A percentile compares a stretch with the other conserved stretches of the same genome.
phyloP scores from a whole-genome alignment of 495 filamentous ascomycete species.

The Viridothelium virens region DNA sequence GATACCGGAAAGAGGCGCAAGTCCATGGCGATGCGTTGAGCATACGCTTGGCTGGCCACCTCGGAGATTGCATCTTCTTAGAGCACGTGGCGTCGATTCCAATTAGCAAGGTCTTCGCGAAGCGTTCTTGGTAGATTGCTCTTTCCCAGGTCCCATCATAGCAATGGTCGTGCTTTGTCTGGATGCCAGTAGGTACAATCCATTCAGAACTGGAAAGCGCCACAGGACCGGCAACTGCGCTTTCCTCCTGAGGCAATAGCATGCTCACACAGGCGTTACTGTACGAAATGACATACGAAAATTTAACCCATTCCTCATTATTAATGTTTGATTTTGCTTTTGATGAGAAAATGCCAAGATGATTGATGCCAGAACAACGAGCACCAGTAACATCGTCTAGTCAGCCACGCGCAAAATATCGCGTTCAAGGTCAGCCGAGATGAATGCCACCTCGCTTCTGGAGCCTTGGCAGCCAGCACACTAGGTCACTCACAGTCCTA shows the following conservation, averaged over 20 bases:
- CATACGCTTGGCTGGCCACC: not conserved
- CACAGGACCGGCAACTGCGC: not conserved
- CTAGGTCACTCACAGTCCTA: too few species aligned
- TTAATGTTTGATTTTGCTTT: too few species aligned
- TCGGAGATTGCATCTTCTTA: not conserved
- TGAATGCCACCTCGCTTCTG: too few species aligned
- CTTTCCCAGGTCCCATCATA: not conserved
- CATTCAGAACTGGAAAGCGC: not conserved
- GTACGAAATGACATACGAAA: too few species aligned
- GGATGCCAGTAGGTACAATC: not conserved
- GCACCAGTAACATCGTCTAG: too few species aligned
- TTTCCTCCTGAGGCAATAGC: not conserved
- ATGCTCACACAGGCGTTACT: not conserved
- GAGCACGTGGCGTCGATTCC: not conserved
- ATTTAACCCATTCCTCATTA: too few species aligned
- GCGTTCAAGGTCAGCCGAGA: too few species aligned
- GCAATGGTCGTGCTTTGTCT: not conserved
- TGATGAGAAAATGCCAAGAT: too few species aligned
- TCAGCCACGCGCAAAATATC: too few species aligned
- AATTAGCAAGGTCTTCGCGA: not conserved
- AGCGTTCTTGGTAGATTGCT: not conserved
- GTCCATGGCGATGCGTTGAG: not conserved
- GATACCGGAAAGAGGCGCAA: constrained; percentile 8
- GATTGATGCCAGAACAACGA: too few species aligned
- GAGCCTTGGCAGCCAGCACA: too few species aligned